These are phyloP conservation scores for Chalciporus sphaerocephalus DNA, from an alignment of 768 basidiomycete genomes.

Conservation along the genomic window DNA sequence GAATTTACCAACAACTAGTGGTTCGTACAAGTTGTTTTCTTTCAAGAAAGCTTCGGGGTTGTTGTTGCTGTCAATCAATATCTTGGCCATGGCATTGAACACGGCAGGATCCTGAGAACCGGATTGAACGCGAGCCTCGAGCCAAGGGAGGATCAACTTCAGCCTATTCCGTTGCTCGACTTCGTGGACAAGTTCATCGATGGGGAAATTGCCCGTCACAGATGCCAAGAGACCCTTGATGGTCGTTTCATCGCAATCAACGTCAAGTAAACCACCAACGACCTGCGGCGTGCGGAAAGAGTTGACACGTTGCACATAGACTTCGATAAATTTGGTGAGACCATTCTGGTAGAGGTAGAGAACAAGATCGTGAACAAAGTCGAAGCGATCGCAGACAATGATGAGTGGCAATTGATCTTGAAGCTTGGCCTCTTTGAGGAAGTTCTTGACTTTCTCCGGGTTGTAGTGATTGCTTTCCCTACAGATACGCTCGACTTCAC, in stretches of 20 bases:
- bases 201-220: constrained; percentile 94
- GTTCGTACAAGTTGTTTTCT: constrained; percentile 98
- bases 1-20: constrained; percentile 96
- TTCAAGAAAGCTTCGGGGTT: constrained; percentile 98
- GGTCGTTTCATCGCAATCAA: constrained; percentile 94
- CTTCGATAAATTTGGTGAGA: constrained; percentile 95
- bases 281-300: constrained; percentile 96
- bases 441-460: constrained; percentile 99
- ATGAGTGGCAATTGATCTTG: constrained; percentile 96
- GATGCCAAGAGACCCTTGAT: constrained; percentile 94
- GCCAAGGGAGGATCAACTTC: constrained; percentile 96
- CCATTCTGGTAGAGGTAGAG: constrained; percentile 98
- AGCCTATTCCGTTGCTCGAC: constrained; percentile 94
- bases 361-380: constrained; percentile 98
- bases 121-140: constrained; percentile 88
- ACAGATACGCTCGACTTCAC: constrained; percentile 98
- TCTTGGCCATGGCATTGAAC: constrained; percentile 98
- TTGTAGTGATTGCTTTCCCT: constrained; percentile 97
- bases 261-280: constrained; percentile 91
- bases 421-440: constrained; percentile 97
- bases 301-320: constrained; percentile 99
- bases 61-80: constrained; percentile 97
- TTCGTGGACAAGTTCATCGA: constrained; percentile 96
- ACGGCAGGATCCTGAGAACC: constrained; percentile 92
- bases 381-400: constrained; percentile 99